phyloP scores from a whole-genome alignment of 108 stramenopile genomes.

The Hondaea fermentalgiana region DNA sequence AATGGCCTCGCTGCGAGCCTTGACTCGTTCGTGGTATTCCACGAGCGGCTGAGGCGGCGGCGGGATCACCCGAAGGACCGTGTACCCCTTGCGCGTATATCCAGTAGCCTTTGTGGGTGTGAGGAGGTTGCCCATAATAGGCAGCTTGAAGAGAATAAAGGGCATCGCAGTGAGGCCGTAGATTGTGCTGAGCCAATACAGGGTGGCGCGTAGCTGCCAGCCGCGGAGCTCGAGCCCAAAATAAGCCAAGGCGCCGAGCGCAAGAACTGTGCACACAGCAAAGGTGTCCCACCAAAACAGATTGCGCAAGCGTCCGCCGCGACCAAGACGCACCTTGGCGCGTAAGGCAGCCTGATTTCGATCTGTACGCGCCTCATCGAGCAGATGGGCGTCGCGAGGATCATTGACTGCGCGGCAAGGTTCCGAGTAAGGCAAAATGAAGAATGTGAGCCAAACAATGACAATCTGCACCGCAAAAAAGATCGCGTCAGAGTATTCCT shows the following conservation, averaged over 20 bases:
- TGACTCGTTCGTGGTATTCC: not conserved
- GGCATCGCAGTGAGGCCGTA: not conserved
- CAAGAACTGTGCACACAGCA: not conserved
- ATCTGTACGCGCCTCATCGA: not conserved
- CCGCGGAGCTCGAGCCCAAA: not conserved
- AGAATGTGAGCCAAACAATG: conserved; percentile 13
- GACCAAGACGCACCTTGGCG: not conserved
- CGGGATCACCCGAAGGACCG: conserved; percentile 14
- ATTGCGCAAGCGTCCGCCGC: not conserved
- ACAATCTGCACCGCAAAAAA: not conserved
- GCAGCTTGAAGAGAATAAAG: conserved; percentile 11
- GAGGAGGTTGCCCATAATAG: not conserved
- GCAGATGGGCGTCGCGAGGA: not conserved
- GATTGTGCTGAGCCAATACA: conserved; percentile 8
- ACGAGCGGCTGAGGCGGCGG: not conserved
- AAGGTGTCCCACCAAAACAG: conserved; percentile 15
- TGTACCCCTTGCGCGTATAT: not conserved
- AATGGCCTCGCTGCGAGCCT: not conserved
- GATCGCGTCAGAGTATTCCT: not conserved
- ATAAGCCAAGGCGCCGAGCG: not conserved
- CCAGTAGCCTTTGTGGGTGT: not conserved
- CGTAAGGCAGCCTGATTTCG: not conserved
- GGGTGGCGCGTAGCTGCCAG: not conserved
- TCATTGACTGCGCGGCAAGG: not conserved
- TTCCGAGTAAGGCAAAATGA: not conserved